Conservation (phyloP, 176 grass and related monocot species). For the Metroxylon sagu region DNA sequence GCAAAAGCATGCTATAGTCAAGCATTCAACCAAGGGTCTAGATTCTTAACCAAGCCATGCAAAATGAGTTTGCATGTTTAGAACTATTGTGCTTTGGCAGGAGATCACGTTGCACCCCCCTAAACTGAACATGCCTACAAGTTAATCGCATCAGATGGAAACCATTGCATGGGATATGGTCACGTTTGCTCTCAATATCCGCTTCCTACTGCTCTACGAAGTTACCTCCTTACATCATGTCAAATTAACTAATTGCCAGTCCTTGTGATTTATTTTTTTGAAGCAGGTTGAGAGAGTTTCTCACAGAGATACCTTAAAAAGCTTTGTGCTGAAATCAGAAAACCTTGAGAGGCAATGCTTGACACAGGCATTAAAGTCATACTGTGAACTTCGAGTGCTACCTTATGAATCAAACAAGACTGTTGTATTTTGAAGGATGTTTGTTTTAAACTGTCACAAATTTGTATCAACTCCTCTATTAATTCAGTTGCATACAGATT, state of each 20-base stretch:
- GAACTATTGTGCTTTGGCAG: too few relatives aligned
- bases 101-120: too few relatives aligned
- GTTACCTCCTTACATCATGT: not conserved
- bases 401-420: conserved; percentile 80
- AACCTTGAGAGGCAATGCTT: conserved; percentile 92
- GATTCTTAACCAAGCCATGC: too few relatives aligned
- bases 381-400: conserved; percentile 77
- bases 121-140: too few relatives aligned
- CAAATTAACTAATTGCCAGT: not conserved
- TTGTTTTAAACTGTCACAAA: too few relatives aligned
- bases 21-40: too few relatives aligned
- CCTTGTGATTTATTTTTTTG: not conserved
- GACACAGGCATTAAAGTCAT: conserved; percentile 78
- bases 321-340: conserved; percentile 82
- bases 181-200: not conserved
- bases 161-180: too few relatives aligned
- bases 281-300: conserved; percentile 78
- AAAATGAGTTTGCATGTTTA: too few relatives aligned
- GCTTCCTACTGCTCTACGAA: not conserved
- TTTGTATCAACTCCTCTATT: too few relatives aligned
- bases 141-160: too few relatives aligned
- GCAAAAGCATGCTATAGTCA: too few relatives aligned
- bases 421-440: conserved; percentile 58
- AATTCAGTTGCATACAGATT: too few relatives aligned
- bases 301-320: conserved; percentile 70